Conservation (phyloP, 139 green algal species). For the Chloropicon primus region DNA sequence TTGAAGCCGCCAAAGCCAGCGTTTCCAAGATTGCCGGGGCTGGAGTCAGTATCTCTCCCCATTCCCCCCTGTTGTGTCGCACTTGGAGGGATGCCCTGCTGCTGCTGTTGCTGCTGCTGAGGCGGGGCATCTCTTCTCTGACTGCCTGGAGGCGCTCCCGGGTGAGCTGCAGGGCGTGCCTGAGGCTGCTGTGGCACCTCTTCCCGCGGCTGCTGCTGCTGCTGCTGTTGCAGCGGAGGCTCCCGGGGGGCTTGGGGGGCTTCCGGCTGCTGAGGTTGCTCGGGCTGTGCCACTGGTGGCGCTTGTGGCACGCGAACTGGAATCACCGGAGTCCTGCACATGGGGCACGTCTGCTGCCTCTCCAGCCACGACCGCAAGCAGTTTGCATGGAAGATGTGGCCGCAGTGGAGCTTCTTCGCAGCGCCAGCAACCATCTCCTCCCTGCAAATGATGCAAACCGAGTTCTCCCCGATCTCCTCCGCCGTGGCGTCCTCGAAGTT, state of each 20-base stretch:
- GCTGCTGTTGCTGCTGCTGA: no score
- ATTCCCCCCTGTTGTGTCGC: background rate
- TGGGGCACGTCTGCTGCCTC: constrained; percentile 93
- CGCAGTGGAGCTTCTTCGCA: constrained; percentile 81
- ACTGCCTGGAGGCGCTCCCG: no score
- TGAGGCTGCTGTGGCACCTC: background rate
- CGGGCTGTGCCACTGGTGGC: background rate
- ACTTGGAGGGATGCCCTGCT: background rate
- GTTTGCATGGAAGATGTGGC: constrained; percentile 89
- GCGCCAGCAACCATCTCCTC: constrained; percentile 64
- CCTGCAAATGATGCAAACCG: constrained; percentile 94
- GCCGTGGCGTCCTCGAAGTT: constrained; percentile 70
- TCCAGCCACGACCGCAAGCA: constrained; percentile 96
- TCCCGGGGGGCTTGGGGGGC: no score
- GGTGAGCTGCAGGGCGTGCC: no score
- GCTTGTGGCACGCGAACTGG: background rate
- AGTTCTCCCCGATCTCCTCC: constrained; percentile 72
- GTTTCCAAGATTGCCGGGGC: no score
- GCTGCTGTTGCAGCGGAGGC: constrained; percentile 6
- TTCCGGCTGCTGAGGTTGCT: constrained; percentile 7
- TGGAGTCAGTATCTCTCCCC: no score
- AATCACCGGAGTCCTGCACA: constrained; percentile 69
- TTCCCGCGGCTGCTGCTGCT: background rate
- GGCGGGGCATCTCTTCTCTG: no score
- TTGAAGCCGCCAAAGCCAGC: no score